Evolutionary conservation across 768 basidiomycete genomes (phyloP), one percentile per base, ranked within the genome.

Genomic region (Neoboletus magnificus): DNA sequence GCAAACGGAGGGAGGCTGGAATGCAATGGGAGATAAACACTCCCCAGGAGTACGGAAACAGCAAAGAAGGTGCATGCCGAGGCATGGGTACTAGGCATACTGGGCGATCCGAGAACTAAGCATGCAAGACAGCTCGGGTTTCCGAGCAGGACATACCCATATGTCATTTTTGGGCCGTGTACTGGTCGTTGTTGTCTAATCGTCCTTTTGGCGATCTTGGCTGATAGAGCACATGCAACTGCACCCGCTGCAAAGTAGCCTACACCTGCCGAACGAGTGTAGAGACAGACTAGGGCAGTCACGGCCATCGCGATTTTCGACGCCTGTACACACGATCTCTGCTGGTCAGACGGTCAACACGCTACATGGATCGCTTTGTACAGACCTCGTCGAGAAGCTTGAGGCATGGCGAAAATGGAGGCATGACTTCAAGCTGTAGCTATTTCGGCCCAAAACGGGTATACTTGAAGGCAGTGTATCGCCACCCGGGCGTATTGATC

Each of bases 1-100:
- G 29, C 53, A 10, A 70, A 32, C 22, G 68, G 59, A 12, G 80
- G 79, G 35, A 90, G 68, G 4, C 78, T 77, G 22, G 76, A 68
- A 61, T 90, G 88, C 15, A 83, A 56, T 2, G 87, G 86, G 15
- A 89, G 77, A 63, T 78, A 77, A 6, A 73, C 22, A 61, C 79
- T 81, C 13, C 87, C 82, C 12, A 90, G 73, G 13, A 78, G 59
- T 25, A 83, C 78, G 64, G 82, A 91, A 2, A 78, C 75, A 10
- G 82, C 83, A 64, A 80, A 86, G 71, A 78, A 91, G 2, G 78
- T 76, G 61, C 88, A 87, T 6, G 77, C 74, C 11, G 87, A 84
- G 12, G 89, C 85, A 68, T 92, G 90, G 6, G 90, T 91, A 58
- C 86, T 89, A 6, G 90, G 90, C 90, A 92, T 91, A 13, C 90